Evolutionary conservation across 225 moss, liverwort and hornwort genomes (phyloP).

Genomic region (Asterella californica): DNA sequence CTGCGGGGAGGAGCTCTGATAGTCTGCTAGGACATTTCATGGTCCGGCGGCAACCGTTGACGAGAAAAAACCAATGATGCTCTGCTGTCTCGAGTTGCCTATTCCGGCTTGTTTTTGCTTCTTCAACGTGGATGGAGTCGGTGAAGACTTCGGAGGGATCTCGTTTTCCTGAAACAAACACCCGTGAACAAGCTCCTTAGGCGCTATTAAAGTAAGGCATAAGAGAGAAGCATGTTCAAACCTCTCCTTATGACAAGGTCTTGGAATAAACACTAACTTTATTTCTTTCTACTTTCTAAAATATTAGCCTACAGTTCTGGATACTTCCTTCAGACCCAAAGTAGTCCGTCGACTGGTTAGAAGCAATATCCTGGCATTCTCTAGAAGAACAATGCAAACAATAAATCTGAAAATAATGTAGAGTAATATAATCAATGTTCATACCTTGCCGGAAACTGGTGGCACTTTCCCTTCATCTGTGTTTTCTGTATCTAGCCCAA

Average conservation of each 20-base stretch:
- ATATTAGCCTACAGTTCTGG: no score
- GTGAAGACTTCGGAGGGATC: constrained; percentile 2
- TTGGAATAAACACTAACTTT: background rate
- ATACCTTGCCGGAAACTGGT: constrained; percentile 26
- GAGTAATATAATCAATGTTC: background rate
- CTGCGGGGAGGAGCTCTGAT: background rate
- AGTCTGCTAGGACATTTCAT: background rate
- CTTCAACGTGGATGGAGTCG: background rate
- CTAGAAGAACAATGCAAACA: background rate
- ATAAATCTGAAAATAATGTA: background rate
- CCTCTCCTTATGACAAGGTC: background rate
- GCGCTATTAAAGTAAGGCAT: background rate
- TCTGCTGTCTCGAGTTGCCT: constrained; percentile 30
- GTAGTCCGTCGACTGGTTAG: no score
- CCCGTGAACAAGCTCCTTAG: background rate
- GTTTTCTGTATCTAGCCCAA: constrained; percentile 5
- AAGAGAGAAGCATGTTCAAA: background rate
- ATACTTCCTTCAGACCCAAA: no score
- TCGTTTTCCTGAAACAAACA: constrained; percentile 22
- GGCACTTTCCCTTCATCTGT: background rate
- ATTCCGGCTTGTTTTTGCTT: constrained; percentile 17
- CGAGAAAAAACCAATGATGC: constrained; percentile 33
- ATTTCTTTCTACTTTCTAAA: background rate
- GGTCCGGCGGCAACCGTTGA: constrained; percentile 26
- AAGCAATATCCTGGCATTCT: background rate